Conservation (phyloP, 73 alveolate species). For the Blepharisma stoltei region DNA sequence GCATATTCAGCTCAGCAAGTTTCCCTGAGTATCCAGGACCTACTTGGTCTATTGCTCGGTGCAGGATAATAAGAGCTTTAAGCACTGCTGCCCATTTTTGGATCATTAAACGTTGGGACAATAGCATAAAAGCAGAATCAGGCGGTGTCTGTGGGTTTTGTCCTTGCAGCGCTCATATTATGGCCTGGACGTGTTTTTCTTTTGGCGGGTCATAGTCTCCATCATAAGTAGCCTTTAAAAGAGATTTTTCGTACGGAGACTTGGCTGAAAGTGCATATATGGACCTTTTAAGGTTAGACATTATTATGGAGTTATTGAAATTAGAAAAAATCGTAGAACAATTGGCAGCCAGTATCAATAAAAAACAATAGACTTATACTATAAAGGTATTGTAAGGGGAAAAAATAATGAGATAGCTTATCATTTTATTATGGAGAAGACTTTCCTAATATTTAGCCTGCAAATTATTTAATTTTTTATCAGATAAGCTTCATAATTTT, state of each 20-base stretch:
- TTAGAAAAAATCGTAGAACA: too few species aligned
- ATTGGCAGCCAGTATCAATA: too few species aligned
- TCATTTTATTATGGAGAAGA: too few species aligned
- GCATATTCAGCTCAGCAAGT: constrained; percentile 4
- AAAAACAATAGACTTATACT: too few species aligned
- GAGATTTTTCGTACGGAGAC: constrained; percentile 20
- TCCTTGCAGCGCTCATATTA: constrained; percentile 27
- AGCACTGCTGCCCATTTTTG: constrained; percentile 21
- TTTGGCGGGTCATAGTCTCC: constrained; percentile 29
- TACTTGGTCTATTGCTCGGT: constrained; percentile 5
- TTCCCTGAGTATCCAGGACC: background rate
- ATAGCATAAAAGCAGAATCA: background rate
- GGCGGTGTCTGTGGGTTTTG: background rate
- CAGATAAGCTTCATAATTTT: too few species aligned
- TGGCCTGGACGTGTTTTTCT: constrained; percentile 31
- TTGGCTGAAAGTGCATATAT: constrained; percentile 5
- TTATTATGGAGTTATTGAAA: background rate
- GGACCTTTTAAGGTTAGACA: constrained; percentile 13
- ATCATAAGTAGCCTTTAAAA: constrained; percentile 30
- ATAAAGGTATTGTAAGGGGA: too few species aligned
- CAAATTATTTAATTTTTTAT: too few species aligned
- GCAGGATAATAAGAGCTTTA: background rate
- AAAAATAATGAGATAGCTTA: too few species aligned
- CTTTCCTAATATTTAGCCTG: too few species aligned
- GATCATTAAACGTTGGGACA: background rate